A percentile compares a stretch with the other conserved stretches of the same genome.
phyloP scores from a whole-genome alignment of 371 early-diverging fungal genomes.

The Mortierella sp. region DNA sequence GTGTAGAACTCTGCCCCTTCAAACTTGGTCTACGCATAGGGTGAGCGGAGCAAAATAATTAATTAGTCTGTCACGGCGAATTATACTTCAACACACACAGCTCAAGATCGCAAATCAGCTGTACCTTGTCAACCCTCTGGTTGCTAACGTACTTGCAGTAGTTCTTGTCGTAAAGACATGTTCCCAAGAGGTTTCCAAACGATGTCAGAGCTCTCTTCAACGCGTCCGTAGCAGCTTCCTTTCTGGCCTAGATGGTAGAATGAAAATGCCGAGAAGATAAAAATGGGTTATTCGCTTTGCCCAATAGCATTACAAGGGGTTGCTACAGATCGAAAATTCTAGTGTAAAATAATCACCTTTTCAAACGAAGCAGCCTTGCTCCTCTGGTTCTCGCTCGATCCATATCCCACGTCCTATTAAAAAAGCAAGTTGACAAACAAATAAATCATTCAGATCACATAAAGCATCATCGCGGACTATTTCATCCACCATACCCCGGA shows the following conservation, averaged over 20 bases:
- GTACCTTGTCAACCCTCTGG: slow-evolving; percentile 30
- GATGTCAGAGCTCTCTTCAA: slow-evolving; percentile 93
- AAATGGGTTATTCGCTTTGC: not conserved
- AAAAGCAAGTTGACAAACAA: not conserved
- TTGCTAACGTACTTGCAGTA: slow-evolving; percentile 74
- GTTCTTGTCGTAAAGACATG: slow-evolving; percentile 96
- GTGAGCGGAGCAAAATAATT: not conserved
- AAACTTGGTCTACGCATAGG: slow-evolving; percentile 18
- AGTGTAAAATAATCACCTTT: slow-evolving; percentile 66
- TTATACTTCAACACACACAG: not conserved
- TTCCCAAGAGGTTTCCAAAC: slow-evolving; percentile 97
- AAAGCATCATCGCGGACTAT: not conserved
- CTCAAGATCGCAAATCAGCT: not conserved
- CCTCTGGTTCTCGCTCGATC: slow-evolving; percentile 86
- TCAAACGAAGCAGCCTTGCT: slow-evolving; percentile 89
- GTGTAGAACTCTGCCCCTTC: slow-evolving; percentile 19
- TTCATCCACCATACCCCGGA: not conserved
- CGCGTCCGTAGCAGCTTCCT: slow-evolving; percentile 98
- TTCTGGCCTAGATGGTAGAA: slow-evolving; percentile 76
- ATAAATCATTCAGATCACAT: not conserved
- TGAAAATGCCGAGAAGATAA: not conserved
- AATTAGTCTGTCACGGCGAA: too few species aligned
- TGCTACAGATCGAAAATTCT: not conserved
- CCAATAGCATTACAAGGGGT: not conserved
- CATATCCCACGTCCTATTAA: slow-evolving; percentile 89